phyloP scores from a whole-genome alignment of 129 eudicot genomes.

The Flaveria linearis region DNA sequence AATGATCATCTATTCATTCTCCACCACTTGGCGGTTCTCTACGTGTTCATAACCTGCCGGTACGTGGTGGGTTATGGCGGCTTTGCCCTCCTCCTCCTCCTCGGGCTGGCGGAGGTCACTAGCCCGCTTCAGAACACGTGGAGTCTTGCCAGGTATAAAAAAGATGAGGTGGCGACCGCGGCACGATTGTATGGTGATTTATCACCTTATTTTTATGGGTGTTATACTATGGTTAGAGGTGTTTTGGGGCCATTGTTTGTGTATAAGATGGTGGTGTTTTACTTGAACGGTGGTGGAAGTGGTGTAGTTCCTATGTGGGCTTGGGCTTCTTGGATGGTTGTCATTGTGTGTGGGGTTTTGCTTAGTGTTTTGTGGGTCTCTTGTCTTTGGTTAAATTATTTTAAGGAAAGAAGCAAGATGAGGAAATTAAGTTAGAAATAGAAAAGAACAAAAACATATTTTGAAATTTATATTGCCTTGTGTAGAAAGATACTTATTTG shows the following conservation, averaged over 20 bases:
- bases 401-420: constrained; percentile 36
- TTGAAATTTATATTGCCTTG: background rate
- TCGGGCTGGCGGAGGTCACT: constrained; percentile 74
- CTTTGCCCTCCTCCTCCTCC: constrained; percentile 53
- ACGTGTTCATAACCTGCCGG: constrained; percentile 64
- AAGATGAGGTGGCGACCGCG: constrained; percentile 47
- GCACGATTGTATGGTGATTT: constrained; percentile 39
- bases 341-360: constrained; percentile 52
- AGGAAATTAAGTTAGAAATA: constrained; percentile 43
- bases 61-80: constrained; percentile 60
- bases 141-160: constrained; percentile 58
- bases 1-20: constrained; percentile 66
- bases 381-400: constrained; percentile 62
- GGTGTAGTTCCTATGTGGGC: constrained; percentile 66
- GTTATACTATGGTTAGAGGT: constrained; percentile 69
- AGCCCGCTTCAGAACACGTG: constrained; percentile 68
- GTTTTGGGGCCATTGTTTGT: constrained; percentile 64
- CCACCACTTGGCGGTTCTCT: constrained; percentile 81
- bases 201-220: constrained; percentile 63
- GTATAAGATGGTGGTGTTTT: constrained; percentile 48
- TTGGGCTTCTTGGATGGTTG: constrained; percentile 84
- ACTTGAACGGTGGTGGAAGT: constrained; percentile 49
- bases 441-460: background rate
- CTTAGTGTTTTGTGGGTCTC: constrained; percentile 70
- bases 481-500: background rate